phyloP scores from a whole-genome alignment of 805 yeast species.

The Candida caryicola region DNA sequence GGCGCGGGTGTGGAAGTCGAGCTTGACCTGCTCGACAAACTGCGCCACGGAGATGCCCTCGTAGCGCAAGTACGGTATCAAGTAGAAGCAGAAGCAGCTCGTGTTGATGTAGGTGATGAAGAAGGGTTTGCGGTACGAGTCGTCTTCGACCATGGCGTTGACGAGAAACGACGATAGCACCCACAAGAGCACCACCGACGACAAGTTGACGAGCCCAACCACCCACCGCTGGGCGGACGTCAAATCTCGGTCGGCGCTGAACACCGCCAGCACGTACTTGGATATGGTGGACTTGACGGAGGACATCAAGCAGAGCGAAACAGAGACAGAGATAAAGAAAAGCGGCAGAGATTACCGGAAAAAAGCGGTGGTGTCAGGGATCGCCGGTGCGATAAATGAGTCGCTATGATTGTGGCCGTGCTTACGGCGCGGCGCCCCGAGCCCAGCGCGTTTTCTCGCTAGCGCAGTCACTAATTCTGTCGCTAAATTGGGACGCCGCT shows the following conservation, averaged over 20 bases:
- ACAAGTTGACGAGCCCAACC: slow-evolving; percentile 69
- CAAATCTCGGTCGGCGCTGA: slow-evolving; percentile 22
- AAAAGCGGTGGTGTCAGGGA: no score
- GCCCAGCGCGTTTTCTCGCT: no score
- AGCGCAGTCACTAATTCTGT: no score
- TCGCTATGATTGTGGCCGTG: no score
- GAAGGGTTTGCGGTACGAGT: slow-evolving; percentile 81
- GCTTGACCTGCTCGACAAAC: slow-evolving; percentile 21
- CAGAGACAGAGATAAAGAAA: no score
- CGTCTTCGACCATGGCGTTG: slow-evolving; percentile 68
- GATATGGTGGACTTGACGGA: not conserved
- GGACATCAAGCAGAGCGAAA: no score
- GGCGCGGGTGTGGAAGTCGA: slow-evolving; percentile 17
- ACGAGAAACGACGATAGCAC: slow-evolving; percentile 85
- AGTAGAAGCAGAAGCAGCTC: slow-evolving; percentile 73
- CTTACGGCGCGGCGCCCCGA: no score
- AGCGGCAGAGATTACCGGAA: no score
- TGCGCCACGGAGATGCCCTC: slow-evolving; percentile 21
- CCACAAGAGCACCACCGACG: slow-evolving; percentile 83
- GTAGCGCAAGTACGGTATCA: slow-evolving; percentile 54
- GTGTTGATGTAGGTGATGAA: slow-evolving; percentile 91
- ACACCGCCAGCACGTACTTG: slow-evolving; percentile 16
- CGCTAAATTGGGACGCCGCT: slow-evolving; percentile 2
- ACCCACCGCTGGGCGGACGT: slow-evolving; percentile 56
- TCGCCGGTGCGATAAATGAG: no score